Evolutionary conservation across 2,329 filamentous ascomycete species (phyloP).

Genomic region (Raffaelea arxii): DNA sequence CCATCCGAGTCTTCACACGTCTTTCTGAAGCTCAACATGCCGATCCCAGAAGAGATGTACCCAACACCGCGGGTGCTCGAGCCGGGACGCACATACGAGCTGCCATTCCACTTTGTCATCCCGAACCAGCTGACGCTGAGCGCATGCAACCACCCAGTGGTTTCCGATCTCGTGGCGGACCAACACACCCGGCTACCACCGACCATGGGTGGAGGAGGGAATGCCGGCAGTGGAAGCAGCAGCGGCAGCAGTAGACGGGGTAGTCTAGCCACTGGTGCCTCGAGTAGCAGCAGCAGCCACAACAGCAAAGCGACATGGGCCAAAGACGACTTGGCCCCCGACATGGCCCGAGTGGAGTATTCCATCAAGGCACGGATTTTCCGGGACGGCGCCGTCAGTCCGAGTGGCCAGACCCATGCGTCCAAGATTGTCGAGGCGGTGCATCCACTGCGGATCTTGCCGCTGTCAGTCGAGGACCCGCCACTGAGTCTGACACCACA

Average conservation of each 20-base stretch:
- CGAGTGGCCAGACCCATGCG: slow-evolving; percentile 14
- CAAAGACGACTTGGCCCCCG: slow-evolving; percentile 43
- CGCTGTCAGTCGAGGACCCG: slow-evolving; percentile 36
- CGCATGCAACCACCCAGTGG: slow-evolving; percentile 42
- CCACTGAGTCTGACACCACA: slow-evolving; percentile 37
- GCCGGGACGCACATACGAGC: slow-evolving; percentile 34
- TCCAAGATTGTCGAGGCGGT: slow-evolving; percentile 18
- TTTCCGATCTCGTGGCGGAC: slow-evolving; percentile 35
- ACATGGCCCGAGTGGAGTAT: slow-evolving; percentile 46
- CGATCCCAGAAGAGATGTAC: slow-evolving; percentile 35
- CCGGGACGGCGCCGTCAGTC: slow-evolving; percentile 11
- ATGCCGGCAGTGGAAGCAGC: too few relatives aligned
- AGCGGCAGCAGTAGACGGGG: too few relatives aligned
- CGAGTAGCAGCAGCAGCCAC: not conserved
- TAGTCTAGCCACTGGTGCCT: too few relatives aligned
- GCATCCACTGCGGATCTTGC: slow-evolving; percentile 40
- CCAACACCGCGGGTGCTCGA: slow-evolving; percentile 37
- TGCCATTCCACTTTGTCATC: slow-evolving; percentile 52
- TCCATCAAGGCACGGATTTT: slow-evolving; percentile 36
- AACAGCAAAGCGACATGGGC: slow-evolving; percentile 31
- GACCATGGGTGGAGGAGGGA: slow-evolving; percentile 34
- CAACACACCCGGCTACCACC: slow-evolving; percentile 45
- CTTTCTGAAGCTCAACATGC: slow-evolving; percentile 48
- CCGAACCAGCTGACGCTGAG: slow-evolving; percentile 47
- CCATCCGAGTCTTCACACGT: slow-evolving; percentile 39